Evolutionary conservation across 2,329 filamentous ascomycete species (phyloP).

Genomic region (Arthrobotrys sphaeroides): DNA sequence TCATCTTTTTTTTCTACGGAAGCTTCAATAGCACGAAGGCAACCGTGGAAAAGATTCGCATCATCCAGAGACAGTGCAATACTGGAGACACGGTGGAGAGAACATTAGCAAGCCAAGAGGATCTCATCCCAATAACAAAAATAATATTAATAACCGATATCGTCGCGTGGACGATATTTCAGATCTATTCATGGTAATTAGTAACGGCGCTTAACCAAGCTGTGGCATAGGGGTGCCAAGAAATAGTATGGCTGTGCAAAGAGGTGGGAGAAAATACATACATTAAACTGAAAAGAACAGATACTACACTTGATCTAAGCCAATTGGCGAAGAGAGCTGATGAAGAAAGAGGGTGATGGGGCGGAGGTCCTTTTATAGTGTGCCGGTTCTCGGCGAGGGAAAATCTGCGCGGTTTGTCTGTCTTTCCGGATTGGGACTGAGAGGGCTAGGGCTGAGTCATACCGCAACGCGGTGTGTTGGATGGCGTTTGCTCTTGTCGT

Average conservation of each 20-base stretch:
- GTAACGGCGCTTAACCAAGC: not conserved
- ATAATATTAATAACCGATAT: conserved; percentile 55
- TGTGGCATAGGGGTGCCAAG: no score
- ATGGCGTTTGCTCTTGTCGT: no score
- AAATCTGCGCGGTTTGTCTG: not conserved
- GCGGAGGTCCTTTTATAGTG: not conserved
- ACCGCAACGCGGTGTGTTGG: not conserved
- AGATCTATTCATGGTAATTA: conserved; percentile 10
- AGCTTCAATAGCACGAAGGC: conserved; percentile 38
- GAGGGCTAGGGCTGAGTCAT: not conserved
- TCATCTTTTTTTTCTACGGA: conserved; percentile 29
- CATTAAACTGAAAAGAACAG: conserved; percentile 50
- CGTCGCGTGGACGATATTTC: conserved; percentile 54
- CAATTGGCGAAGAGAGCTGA: conserved; percentile 34
- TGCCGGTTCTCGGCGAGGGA: not conserved
- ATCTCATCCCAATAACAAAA: conserved; percentile 39
- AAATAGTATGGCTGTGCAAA: no score
- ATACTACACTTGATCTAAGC: conserved; percentile 44
- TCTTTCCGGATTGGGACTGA: not conserved
- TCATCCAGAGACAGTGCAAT: conserved; percentile 52
- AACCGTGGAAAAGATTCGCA: conserved; percentile 38
- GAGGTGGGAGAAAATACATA: no score
- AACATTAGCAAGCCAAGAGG: conserved; percentile 53
- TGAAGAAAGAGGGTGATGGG: conserved; percentile 20
- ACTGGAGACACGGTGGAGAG: conserved; percentile 52